These are phyloP conservation scores for Aureobasidium melanogenum DNA, from an alignment of 2,329 filamentous ascomycete genomes.

Conservation along the genomic window DNA sequence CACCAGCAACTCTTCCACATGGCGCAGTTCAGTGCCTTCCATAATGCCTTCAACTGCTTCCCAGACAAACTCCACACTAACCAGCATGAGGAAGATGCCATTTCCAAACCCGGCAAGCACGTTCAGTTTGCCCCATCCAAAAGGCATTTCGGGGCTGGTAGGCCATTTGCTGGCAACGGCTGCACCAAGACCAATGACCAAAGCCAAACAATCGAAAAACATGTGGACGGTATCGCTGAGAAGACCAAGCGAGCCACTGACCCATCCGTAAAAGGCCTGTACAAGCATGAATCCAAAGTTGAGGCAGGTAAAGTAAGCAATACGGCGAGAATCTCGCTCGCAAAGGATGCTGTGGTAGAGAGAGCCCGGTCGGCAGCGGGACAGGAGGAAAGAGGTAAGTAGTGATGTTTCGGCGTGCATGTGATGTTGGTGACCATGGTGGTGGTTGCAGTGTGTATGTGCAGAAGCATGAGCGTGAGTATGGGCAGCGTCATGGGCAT, in stretches of 20 bases:
- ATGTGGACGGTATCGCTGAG: constrained; percentile 98
- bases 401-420: constrained; percentile 46
- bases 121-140: constrained; percentile 94
- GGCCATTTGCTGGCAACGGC: constrained; percentile 97
- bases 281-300: constrained; percentile 94
- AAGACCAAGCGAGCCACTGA: constrained; percentile 88
- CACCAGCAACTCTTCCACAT: constrained; percentile 76
- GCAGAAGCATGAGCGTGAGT: not conserved
- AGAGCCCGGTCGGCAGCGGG: constrained; percentile 60
- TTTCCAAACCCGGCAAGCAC: constrained; percentile 94
- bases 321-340: constrained; percentile 86
- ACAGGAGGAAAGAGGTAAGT: constrained; percentile 66
- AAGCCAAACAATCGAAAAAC: constrained; percentile 95
- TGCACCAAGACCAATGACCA: constrained; percentile 82
- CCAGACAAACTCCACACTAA: constrained; percentile 92
- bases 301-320: constrained; percentile 93
- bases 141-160: constrained; percentile 78
- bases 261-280: constrained; percentile 86
- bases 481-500: constrained; percentile 19
- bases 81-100: constrained; percentile 87
- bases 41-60: constrained; percentile 84
- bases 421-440: constrained; percentile 21
- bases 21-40: constrained; percentile 73
- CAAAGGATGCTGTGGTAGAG: constrained; percentile 76
- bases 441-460: constrained; percentile 16